phyloP scores from a whole-genome alignment of 2,329 filamentous ascomycete species.

The Thelonectria olida region DNA sequence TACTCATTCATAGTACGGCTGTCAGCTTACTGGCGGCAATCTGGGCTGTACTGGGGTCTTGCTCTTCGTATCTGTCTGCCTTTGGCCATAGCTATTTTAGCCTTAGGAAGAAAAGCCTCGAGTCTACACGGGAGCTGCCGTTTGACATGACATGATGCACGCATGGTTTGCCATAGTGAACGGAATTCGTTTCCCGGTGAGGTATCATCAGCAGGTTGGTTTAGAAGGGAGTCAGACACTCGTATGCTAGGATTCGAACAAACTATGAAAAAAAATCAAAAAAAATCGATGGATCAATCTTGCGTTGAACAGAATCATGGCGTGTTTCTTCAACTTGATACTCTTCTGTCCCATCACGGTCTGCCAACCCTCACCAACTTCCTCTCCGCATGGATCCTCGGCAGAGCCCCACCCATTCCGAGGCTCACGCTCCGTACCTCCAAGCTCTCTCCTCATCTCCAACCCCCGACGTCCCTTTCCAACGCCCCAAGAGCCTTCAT shows the following conservation, averaged over 20 bases:
- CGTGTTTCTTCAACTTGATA: background rate
- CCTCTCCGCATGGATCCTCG: slow-evolving; percentile 19
- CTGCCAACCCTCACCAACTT: too few species aligned
- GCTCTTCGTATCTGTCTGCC: too few species aligned
- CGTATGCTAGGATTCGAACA: background rate
- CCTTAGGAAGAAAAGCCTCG: background rate
- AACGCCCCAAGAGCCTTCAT: background rate
- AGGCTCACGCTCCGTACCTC: background rate
- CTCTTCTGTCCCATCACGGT: background rate
- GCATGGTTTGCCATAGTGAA: background rate
- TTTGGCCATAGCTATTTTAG: background rate
- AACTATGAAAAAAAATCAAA: background rate
- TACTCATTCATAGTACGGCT: background rate
- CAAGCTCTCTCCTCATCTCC: background rate
- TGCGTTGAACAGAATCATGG: too few species aligned
- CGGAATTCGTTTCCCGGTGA: background rate
- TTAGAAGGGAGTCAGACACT: background rate
- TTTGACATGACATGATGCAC: too few species aligned
- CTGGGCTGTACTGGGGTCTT: too few species aligned
- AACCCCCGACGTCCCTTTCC: background rate
- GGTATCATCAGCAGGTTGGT: background rate
- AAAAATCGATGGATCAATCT: too few species aligned
- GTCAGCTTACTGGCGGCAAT: too few species aligned
- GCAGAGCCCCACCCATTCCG: slow-evolving; percentile 21
- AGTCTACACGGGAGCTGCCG: background rate